phyloP scores from a whole-genome alignment of 768 basidiomycete species.

The Lactarius deliciosus region DNA sequence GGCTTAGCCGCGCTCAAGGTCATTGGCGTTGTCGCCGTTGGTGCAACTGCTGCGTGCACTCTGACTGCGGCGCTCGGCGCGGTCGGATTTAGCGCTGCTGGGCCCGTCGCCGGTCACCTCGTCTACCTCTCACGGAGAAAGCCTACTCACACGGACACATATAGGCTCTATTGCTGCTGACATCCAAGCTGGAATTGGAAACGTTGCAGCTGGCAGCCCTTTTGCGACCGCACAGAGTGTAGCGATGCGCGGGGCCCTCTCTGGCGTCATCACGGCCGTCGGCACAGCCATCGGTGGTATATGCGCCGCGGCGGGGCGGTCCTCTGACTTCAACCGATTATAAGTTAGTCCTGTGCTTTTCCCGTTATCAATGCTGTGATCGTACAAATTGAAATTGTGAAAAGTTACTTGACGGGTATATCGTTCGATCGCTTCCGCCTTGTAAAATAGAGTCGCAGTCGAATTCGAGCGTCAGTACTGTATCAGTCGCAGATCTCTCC shows the following conservation, averaged over 20 bases:
- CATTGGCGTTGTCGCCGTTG: neutral
- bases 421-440: neutral
- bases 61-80: neutral
- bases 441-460: neutral
- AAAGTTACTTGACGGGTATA: neutral
- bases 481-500: neutral
- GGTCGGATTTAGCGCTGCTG: slow-evolving; percentile 10
- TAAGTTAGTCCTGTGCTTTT: neutral
- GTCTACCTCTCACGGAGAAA: neutral
- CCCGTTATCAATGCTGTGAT: neutral
- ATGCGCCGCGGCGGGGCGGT: neutral
- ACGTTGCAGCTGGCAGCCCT: neutral
- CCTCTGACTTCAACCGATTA: neutral
- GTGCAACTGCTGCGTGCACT: neutral
- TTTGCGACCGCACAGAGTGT: slow-evolving; percentile 12
- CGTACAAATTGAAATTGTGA: too few relatives aligned
- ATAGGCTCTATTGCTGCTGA: slow-evolving; percentile 10
- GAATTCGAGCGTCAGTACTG: neutral
- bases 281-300: neutral
- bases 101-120: slow-evolving; percentile 11
- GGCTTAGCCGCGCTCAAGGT: neutral
- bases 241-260: neutral
- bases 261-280: neutral
- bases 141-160: neutral
- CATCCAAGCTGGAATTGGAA: slow-evolving; percentile 3